A percentile compares a stretch with the other conserved stretches of the same genome.
phyloP scores from a whole-genome alignment of 768 basidiomycete genomes.

The Auricularia auricula-judae region DNA sequence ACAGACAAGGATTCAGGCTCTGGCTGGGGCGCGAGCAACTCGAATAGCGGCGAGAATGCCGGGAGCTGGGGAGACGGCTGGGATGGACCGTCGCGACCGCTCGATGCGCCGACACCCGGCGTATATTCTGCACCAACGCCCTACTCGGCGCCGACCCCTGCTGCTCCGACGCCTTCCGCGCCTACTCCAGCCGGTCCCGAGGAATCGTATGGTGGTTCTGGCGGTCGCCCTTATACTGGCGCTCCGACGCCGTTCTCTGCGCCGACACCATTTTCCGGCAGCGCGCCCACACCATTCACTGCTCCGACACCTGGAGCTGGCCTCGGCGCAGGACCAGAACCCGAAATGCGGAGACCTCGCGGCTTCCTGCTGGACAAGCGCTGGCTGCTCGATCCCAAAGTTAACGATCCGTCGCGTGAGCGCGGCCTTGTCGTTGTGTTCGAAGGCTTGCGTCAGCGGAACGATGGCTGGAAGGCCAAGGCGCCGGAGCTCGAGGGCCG shows the following conservation, averaged over 20 bases:
- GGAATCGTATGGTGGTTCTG: constrained; percentile 3
- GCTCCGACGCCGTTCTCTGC: constrained; percentile 6
- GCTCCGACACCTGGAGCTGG: constrained; percentile 16
- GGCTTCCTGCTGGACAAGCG: constrained; percentile 13
- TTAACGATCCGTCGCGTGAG: background rate
- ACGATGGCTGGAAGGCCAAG: constrained; percentile 14
- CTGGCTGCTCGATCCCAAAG: constrained; percentile 15
- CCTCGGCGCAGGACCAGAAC: constrained; percentile 28
- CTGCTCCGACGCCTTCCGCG: constrained; percentile 30
- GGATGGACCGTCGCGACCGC: constrained; percentile 25
- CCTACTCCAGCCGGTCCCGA: constrained; percentile 23
- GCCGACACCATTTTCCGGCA: constrained; percentile 1
- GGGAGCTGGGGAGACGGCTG: constrained; percentile 35
- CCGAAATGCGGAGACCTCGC: constrained; percentile 13
- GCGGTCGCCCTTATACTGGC: constrained; percentile 6
- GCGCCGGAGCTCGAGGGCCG: constrained; percentile 21
- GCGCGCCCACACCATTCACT: constrained; percentile 3
- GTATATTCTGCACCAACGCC: constrained; percentile 1
- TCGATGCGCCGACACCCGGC: constrained; percentile 10
- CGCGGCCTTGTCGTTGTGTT: constrained; percentile 9
- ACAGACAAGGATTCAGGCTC: background rate
- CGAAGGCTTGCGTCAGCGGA: constrained; percentile 11
- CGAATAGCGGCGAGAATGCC: constrained; percentile 26
- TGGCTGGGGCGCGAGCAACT: background rate
- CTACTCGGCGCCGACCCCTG: constrained; percentile 24